Base-by-base conservation (phyloP, 1,139 yeast genomes). In the Yamadazyma songkhlaensis region DNA sequence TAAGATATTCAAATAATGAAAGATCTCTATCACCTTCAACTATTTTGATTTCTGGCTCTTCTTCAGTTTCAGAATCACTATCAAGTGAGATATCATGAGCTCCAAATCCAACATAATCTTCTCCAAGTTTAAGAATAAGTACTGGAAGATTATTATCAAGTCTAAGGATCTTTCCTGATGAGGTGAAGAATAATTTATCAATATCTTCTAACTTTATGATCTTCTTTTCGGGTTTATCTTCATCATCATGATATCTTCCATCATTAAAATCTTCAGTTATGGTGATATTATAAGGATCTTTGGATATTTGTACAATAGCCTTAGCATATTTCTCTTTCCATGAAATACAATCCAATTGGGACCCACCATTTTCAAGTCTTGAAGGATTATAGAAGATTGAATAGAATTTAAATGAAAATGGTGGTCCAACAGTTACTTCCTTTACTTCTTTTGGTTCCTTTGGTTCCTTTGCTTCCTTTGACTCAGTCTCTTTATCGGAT, bases 271-370 rank as follows among this genome's bases (percentile, higher is more conserved):
- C 76, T 50, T 86, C 94, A 2, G 55, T 57, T 2, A 86, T 64
- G 9, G 54, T 59, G 27, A 86, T 49, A 8, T 55, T 55, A 17
- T 45, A 44, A 3, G 51, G 48, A 58, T 14, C 8, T 14, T 25
- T 24, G 37, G 61, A 47, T 7, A 83, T 53, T 15, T 62, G 57
- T 1, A 77, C 74, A 40, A 60, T 56, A 30, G 84, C 75, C 39
- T 80, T 67, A 6, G 88, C 82, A 58, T 65, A 79, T 40, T 81
- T 83, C 50, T 85, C 95, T 48, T 82, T 83, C 95, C 95, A 85
- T 3, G 77, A 70, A 2, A 84, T 73, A 32, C 72, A 72, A 28
- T 54, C 60, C 33, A 52, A 60, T 11, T 40, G 39, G 3, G 27
- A 25, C 5, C 60, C 68, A 8, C 63, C 43, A 39, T 62, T 64